A percentile compares a stretch with the other conserved stretches of the same genome.
Evolutionary conservation across 1,284 basidiomycete species (phyloP).

Genomic region (Calocybe gambosa): DNA sequence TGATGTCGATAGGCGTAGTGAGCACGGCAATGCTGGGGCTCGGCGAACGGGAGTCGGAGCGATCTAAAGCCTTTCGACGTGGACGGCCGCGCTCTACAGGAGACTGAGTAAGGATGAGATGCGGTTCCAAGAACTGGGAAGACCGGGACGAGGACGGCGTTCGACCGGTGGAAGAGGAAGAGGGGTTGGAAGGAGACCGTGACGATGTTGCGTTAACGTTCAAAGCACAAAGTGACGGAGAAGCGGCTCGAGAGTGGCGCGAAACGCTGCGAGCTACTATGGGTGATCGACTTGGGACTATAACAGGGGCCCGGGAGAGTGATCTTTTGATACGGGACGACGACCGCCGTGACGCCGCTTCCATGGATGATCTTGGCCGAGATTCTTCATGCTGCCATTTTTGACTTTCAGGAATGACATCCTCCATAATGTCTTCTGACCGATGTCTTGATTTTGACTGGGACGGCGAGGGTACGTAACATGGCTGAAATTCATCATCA

Average conservation of each 20-base stretch:
- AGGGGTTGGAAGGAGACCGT: slow-evolving; percentile 3
- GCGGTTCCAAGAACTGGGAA: slow-evolving; percentile 22
- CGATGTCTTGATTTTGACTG: slow-evolving; percentile 22
- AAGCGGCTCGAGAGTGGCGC: slow-evolving; percentile 22
- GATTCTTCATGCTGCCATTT: slow-evolving; percentile 24
- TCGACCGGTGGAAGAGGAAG: slow-evolving; percentile 3
- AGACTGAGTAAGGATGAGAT: slow-evolving; percentile 21
- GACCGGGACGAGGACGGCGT: slow-evolving; percentile 20
- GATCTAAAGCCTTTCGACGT: slow-evolving; percentile 22
- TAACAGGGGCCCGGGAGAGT: slow-evolving; percentile 34
- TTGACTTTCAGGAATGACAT: slow-evolving; percentile 13
- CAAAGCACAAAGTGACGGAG: slow-evolving; percentile 14
- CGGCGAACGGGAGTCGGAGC: slow-evolving; percentile 28
- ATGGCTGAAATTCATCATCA: slow-evolving; percentile 23
- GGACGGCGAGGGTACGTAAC: slow-evolving; percentile 15
- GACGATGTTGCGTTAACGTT: slow-evolving; percentile 17
- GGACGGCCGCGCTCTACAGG: slow-evolving; percentile 34
- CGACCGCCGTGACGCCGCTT: slow-evolving; percentile 33
- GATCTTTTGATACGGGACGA: slow-evolving; percentile 35
- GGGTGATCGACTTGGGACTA: slow-evolving; percentile 26
- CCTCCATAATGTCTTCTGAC: slow-evolving; percentile 7
- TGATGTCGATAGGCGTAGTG: slow-evolving; percentile 32
- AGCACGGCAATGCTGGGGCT: slow-evolving; percentile 33
- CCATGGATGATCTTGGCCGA: slow-evolving; percentile 22
- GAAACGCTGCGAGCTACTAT: slow-evolving; percentile 25